Evolutionary conservation across 805 yeast species (phyloP).

Genomic region (Candida pini): DNA sequence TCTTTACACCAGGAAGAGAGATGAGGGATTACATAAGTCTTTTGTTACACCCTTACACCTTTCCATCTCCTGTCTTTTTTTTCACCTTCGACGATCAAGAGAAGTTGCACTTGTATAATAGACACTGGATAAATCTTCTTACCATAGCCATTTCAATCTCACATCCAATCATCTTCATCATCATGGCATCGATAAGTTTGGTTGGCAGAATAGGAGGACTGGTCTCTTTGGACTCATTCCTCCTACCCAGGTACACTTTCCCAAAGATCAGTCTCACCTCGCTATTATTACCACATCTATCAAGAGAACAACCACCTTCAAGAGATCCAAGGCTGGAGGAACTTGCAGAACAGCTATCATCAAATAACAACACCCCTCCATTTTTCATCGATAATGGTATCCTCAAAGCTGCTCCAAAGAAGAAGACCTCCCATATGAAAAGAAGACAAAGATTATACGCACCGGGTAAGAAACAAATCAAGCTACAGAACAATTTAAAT

Average conservation of each 20-base stretch:
- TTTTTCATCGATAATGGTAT: conserved; percentile 62
- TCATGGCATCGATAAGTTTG: conserved; percentile 5
- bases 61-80: too few species aligned
- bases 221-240: conserved; percentile 10
- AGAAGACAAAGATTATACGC: conserved; percentile 80
- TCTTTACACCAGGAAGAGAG: too few species aligned
- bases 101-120: too few species aligned
- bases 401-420: conserved; percentile 86
- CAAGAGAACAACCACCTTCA: conserved; percentile 8
- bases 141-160: too few species aligned
- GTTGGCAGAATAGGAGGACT: conserved; percentile 8
- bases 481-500: conserved; percentile 68
- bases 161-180: too few species aligned
- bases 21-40: too few species aligned
- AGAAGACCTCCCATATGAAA: conserved; percentile 82
- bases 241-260: conserved; percentile 5
- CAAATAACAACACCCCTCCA: conserved; percentile 29
- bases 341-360: conserved; percentile 35
- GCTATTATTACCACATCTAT: conserved; percentile 8
- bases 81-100: too few species aligned
- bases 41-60: too few species aligned
- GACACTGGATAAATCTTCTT: too few species aligned
- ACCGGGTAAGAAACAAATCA: conserved; percentile 75
- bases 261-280: conserved; percentile 15
- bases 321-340: conserved; percentile 27